Evolutionary conservation across 2,329 filamentous ascomycete species (phyloP), one percentile per base, ranked within the genome.

Genomic region (Ambrosiella cleistominuta): DNA sequence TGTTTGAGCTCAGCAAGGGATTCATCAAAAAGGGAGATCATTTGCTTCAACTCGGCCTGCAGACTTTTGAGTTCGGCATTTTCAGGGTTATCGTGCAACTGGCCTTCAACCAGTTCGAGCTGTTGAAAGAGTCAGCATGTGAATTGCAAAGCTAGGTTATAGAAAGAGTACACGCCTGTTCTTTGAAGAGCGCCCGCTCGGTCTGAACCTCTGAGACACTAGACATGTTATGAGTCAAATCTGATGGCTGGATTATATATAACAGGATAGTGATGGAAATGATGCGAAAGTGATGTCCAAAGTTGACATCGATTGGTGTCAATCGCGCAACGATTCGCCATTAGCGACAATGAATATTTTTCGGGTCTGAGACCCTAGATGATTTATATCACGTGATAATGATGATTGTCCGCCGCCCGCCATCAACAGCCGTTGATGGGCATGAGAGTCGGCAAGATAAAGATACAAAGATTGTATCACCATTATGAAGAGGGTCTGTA

Each of bases 21-120:
- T 67, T 84, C 82, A 74, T 90, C 81, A 70, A 88, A 81, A 64
- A 89, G 79, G 68, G 79, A 77, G 70, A 97, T 85, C 71, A 88
- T 81, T 72, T 84, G 79, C 75, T 88, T 79, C 72, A 95, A 81
- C 76, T 95, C 88, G 68, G 79, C 74, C 71, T 85, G 83, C 68
- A 95, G 80, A 67, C 78, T 80, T 66, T 83, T 77, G 66, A 94
- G 81, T 70, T 91, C 88, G 65, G 74, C 75, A 70, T 88, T 91
- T 60, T 85, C 83, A 62, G 89, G 83, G 66, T 93, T 87, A 69
- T 86, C 82, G 69, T 85, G 82, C 59, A 95, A 80, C 63, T 86
- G 85, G 58, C 80, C 75, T 65, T 83, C 74, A 61, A 95, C 82
- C 42, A 87, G 82, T 66, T 90, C 86, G 67, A 95, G 80, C 85